These are phyloP conservation scores for Globisporangium nagaii DNA, from an alignment of 352 stramenopile genomes.

Conservation along the genomic window DNA sequence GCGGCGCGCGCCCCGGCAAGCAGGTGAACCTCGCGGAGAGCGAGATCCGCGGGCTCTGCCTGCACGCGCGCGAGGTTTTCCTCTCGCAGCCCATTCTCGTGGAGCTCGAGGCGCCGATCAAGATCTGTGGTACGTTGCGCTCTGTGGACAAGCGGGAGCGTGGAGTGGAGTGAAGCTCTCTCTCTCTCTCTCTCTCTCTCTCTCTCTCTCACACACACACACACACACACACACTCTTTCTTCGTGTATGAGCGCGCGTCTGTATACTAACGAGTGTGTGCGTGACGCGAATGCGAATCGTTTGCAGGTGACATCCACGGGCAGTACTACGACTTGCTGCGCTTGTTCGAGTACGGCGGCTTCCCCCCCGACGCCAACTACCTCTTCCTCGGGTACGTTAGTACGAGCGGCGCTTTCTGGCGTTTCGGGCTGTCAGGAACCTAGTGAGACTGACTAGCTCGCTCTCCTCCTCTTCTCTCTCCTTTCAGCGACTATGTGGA, in stretches of 20 bases:
- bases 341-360: constrained; percentile 93
- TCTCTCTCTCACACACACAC: too few species aligned
- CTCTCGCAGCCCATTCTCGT: constrained; percentile 98
- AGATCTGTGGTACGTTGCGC: constrained; percentile 86
- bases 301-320: constrained; percentile 89
- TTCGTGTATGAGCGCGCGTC: too few species aligned
- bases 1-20: constrained; percentile 62
- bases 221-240: too few species aligned
- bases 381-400: constrained; percentile 50
- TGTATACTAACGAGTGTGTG: not conserved
- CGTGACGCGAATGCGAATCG: not conserved
- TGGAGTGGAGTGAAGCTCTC: too few species aligned
- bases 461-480: not conserved
- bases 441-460: not conserved
- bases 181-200: too few species aligned
- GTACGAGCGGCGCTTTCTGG: constrained; percentile 18
- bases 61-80: constrained; percentile 93
- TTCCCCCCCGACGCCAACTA: constrained; percentile 84
- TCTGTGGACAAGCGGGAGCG: not conserved
- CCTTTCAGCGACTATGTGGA: constrained; percentile 88
- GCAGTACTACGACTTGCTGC: constrained; percentile 98
- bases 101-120: constrained; percentile 98
- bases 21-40: constrained; percentile 94
- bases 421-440: too few species aligned
- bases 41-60: constrained; percentile 97